Evolutionary conservation across 2,329 filamentous ascomycete species (phyloP).

Genomic region (Grosmannia serpens): DNA sequence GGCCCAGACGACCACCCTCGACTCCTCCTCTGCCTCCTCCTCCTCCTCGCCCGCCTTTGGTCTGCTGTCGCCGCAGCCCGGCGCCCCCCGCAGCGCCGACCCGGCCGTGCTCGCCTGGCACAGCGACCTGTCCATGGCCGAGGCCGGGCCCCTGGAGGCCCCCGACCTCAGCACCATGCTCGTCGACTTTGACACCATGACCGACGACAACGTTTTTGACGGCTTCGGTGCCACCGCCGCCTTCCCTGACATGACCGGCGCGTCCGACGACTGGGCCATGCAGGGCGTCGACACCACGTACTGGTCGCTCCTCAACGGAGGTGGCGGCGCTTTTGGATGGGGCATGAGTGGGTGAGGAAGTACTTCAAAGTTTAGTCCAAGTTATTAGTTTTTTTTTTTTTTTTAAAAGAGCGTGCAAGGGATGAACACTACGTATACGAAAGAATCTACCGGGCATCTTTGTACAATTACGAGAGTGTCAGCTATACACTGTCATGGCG

Average conservation of each 20-base stretch:
- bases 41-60: neutral
- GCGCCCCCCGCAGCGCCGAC: no score
- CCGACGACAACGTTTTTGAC: slow-evolving; percentile 2
- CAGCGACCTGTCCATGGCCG: neutral
- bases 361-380: no score
- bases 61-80: neutral
- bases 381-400: no score
- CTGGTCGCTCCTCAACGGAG: slow-evolving; percentile 14
- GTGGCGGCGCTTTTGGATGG: slow-evolving; percentile 6
- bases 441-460: no score
- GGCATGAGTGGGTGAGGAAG: no score
- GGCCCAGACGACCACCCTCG: neutral
- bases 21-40: neutral
- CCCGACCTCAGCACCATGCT: slow-evolving; percentile 12
- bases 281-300: slow-evolving; percentile 15
- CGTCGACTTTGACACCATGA: slow-evolving; percentile 11
- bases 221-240: slow-evolving; percentile 2
- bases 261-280: slow-evolving; percentile 14
- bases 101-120: neutral
- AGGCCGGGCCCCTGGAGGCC: neutral
- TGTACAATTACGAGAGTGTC: no score
- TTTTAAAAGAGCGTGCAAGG: no score
- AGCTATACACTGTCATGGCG: no score
- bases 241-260: slow-evolving; percentile 14
- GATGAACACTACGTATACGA: no score